phyloP scores from a whole-genome alignment of 2,329 filamentous ascomycete species.

The Aspergillus calidoustus region DNA sequence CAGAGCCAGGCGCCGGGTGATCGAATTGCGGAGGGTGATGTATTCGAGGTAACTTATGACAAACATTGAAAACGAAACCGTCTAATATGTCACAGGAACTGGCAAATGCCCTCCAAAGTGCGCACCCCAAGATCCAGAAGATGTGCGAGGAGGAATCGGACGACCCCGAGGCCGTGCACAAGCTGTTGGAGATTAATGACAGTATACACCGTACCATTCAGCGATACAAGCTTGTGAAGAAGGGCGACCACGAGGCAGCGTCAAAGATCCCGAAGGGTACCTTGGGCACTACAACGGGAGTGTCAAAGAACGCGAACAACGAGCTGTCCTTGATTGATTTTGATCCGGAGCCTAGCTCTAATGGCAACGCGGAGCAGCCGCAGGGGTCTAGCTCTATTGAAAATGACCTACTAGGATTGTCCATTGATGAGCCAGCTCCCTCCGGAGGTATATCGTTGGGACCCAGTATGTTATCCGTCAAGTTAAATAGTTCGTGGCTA shows the following conservation, averaged over 20 bases:
- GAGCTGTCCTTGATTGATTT: constrained; percentile 96
- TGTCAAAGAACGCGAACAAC: constrained; percentile 69
- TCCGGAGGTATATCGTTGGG: constrained; percentile 88
- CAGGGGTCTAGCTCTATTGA: constrained; percentile 71
- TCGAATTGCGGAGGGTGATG: constrained; percentile 70
- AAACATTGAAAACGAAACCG: background rate
- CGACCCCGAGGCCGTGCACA: constrained; percentile 92
- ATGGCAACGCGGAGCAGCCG: constrained; percentile 49
- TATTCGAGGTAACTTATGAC: constrained; percentile 61
- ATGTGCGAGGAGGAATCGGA: constrained; percentile 99
- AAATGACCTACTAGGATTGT: constrained; percentile 88
- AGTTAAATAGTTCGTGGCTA: background rate
- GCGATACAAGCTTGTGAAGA: constrained; percentile 93
- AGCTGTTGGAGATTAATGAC: constrained; percentile 96
- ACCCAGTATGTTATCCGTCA: constrained; percentile 55
- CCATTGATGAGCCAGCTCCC: constrained; percentile 72
- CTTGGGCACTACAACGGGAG: constrained; percentile 67
- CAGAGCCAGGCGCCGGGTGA: constrained; percentile 83
- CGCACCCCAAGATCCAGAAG: constrained; percentile 97
- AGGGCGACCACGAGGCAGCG: constrained; percentile 85
- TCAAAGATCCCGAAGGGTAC: constrained; percentile 83
- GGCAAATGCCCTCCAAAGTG: constrained; percentile 83
- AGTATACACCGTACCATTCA: constrained; percentile 97
- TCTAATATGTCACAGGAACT: constrained; percentile 65
- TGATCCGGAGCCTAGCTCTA: constrained; percentile 60